Percentiles rank a stretch among this genome's conserved stretches.
These are phyloP conservation scores for Cairneyella variabilis DNA, from an alignment of 495 filamentous ascomycete species.

Conservation along the genomic window DNA sequence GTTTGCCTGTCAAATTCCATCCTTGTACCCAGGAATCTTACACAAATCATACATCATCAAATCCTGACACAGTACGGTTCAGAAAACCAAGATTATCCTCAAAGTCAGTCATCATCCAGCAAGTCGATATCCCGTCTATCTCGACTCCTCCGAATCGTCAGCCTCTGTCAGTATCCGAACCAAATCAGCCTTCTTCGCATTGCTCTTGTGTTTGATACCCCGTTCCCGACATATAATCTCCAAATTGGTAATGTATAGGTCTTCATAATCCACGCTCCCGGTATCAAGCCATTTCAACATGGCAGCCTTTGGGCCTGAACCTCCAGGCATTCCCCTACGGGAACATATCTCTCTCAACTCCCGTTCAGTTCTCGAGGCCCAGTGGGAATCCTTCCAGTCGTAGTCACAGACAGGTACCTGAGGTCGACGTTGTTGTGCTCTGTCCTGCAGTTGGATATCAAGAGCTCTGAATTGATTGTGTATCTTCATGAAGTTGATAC, in stretches of 20 bases:
- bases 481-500: not conserved
- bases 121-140: not conserved
- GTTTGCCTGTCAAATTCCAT: no score
- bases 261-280: constrained; percentile 9
- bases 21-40: no score
- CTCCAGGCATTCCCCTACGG: constrained; percentile 10
- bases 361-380: constrained; percentile 10
- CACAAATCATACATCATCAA: no score
- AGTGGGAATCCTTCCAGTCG: constrained; percentile 13
- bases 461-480: not conserved
- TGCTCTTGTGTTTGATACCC: not conserved
- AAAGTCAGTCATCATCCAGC: not conserved
- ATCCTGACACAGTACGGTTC: not conserved
- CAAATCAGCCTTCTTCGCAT: constrained; percentile 14
- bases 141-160: not conserved
- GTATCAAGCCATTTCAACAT: constrained; percentile 18
- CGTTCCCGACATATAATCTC: not conserved
- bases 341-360: constrained; percentile 9
- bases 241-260: constrained; percentile 1
- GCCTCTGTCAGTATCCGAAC: constrained; percentile 2
- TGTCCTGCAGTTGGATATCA: not conserved
- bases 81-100: not conserved
- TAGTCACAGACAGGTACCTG: no score
- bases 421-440: no score
- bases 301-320: constrained; percentile 5